Percentiles rank a stretch among this genome's conserved stretches.
phyloP scores from a whole-genome alignment of 495 filamentous ascomycete species.

The Delitschia confertaspora region DNA sequence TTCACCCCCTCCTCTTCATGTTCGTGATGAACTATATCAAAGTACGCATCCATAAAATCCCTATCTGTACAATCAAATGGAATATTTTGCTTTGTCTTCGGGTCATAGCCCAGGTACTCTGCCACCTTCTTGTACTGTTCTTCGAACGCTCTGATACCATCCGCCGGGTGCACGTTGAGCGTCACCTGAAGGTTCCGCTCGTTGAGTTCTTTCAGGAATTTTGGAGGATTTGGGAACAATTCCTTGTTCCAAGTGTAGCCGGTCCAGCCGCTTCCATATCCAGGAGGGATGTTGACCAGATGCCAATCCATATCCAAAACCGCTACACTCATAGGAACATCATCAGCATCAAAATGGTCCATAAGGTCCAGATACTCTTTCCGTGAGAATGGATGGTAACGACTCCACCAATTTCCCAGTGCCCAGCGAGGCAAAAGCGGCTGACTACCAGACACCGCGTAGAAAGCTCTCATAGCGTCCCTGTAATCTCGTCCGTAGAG shows the following conservation, averaged over 20 bases:
- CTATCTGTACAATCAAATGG: conserved; percentile 46
- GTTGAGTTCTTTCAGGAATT: conserved; percentile 41
- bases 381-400: conserved; percentile 46
- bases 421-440: conserved; percentile 48
- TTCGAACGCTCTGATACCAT: conserved; percentile 45
- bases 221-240: conserved; percentile 45
- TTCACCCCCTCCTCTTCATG: conserved; percentile 46
- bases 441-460: conserved; percentile 46
- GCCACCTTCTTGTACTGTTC: conserved; percentile 47
- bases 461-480: conserved; percentile 47
- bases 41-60: conserved; percentile 48
- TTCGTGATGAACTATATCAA: conserved; percentile 44
- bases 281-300: conserved; percentile 36
- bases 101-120: conserved; percentile 39
- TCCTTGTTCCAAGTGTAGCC: conserved; percentile 53
- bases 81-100: conserved; percentile 39
- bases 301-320: conserved; percentile 61
- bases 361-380: conserved; percentile 47
- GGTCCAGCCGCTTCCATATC: conserved; percentile 43
- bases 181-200: conserved; percentile 39
- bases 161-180: conserved; percentile 50
- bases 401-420: conserved; percentile 57
- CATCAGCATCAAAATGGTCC: conserved; percentile 39
- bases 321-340: conserved; percentile 46
- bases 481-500: conserved; percentile 47